These are phyloP conservation scores for Cryptosporidium viatorum DNA, from an alignment of 169 alveolate species.

Conservation along the genomic window DNA sequence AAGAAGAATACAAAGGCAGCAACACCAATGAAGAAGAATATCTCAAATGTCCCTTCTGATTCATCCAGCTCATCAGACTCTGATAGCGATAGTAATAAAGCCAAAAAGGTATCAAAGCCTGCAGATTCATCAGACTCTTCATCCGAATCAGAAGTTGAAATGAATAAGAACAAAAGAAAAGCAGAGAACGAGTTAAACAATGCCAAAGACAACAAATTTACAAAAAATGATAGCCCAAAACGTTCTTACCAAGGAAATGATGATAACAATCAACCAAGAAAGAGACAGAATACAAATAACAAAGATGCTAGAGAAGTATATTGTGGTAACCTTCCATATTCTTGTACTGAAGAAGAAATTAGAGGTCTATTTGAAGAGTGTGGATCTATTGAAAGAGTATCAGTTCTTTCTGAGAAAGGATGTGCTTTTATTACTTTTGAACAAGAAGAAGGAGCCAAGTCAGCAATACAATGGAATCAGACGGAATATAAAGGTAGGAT, in stretches of 20 bases:
- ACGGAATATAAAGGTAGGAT: slow-evolving; percentile 87
- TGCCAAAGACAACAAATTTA: slow-evolving; percentile 1
- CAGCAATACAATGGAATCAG: slow-evolving; percentile 89
- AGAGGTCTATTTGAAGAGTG: slow-evolving; percentile 90
- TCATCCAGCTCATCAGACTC: slow-evolving; percentile 24
- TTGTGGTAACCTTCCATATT: slow-evolving; percentile 90
- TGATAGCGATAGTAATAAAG: background rate
- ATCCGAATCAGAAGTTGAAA: slow-evolving; percentile 28
- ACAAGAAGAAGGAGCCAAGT: slow-evolving; percentile 87
- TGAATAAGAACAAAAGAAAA: slow-evolving; percentile 31
- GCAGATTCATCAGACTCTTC: slow-evolving; percentile 17
- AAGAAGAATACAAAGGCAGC: slow-evolving; percentile 14
- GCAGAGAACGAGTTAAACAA: slow-evolving; percentile 25
- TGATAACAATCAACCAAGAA: slow-evolving; percentile 75
- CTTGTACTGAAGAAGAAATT: slow-evolving; percentile 87
- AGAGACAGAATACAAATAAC: slow-evolving; percentile 76
- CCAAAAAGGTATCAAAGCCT: background rate
- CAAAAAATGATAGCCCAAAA: background rate
- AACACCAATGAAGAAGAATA: background rate
- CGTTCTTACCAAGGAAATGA: slow-evolving; percentile 21
- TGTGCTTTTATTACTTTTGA: slow-evolving; percentile 90
- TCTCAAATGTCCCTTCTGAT: background rate
- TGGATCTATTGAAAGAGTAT: slow-evolving; percentile 87
- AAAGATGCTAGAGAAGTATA: slow-evolving; percentile 84
- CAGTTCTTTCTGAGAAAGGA: slow-evolving; percentile 87